Base-by-base conservation (phyloP, 495 filamentous ascomycete genomes). In the Talaromyces liani region DNA sequence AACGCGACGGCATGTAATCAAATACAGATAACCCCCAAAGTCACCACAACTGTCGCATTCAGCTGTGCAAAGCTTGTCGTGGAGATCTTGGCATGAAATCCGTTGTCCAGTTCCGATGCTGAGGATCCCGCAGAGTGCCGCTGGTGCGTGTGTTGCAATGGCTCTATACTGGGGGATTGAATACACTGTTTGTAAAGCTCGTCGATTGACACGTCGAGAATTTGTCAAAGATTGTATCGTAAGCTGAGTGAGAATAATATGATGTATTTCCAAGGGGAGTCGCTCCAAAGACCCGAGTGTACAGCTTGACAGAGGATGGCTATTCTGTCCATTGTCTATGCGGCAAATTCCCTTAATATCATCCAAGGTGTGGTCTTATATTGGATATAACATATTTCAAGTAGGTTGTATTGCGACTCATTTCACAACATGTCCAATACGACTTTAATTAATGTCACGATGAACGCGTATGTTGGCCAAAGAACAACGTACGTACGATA, bases 11-110 rank as follows among this genome's bases (percentile, higher is more conserved):
- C 75, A 77, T 20, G 71, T 74, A 58, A 73, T 64, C 31, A 76
- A 62, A 53, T 78, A 77, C 18, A 78, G 58, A 61, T 78, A 73
- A 14, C 5, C 63, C 66, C 73, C 75, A 45, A 74, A 77, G 25
- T 67, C 67, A 36, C 66, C 61, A 65, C 76, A 79, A 12, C 54
- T 71, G 22, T 69, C 66, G 62, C 73, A 75, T 41, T 73, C 58
- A 20, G 60, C 68, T n/a, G 69, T 75, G 62, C 24, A 68, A 7
- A 77, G 70, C 36, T 70, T 71, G 16, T 66, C 34, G 61, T 72
- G 74, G 1, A 76, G 64, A 0, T 63, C 61, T n/a, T 69, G 34
- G 64, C 65, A 70, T 29, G 71, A 64, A 51, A 73, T 68, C 39
- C 63, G 74, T 8, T 31, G 56, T 20, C 36, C 63, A 51, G 71